Base-by-base conservation (phyloP, 2,329 filamentous ascomycete species). In the Aspergillus chevalieri region DNA sequence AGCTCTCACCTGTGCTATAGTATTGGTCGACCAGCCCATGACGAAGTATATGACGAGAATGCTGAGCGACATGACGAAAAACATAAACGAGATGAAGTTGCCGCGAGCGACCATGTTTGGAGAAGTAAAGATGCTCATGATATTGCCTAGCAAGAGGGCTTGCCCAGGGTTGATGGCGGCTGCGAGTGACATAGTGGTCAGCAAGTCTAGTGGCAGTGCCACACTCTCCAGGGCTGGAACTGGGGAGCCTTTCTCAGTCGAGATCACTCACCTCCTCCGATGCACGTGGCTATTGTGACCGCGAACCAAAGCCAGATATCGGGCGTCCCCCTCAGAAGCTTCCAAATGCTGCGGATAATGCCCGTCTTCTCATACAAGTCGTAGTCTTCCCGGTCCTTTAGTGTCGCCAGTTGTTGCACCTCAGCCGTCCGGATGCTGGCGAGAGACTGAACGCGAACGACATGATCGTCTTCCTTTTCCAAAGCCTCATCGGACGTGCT, bases 91-190 rank as follows among this genome's bases (percentile, higher is more conserved):
- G 59, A 67, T 74, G 52, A 75, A 74, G 49, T 75, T 69, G 3
- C 68, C 73, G 15, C 47, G 33, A 15, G n/a, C 33, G 6, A 36
- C 33, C 4, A 46, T 46, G n/a, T 49, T 28, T 3, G 30, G 10
- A 8, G 39, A 21, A 2, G 42, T 36, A 34, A 50, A 50, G 26
- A 50, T 12, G 6, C 36, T 28, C 26, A 50, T 47, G 5, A 50
- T 28, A 14, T 43, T 50, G 14, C 43, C 44, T 26, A 50, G 19
- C 2, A 50, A 30, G 17, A 46, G 24, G 12, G 47, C 47, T 58
- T 77, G 75, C 1, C 70, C 73, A 3, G 76, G 75, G 50, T 67
- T 76, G 0, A 72, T 71, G 24, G 68, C 71, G 36, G 74, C 73
- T 55, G 46, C 14, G 33, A 36, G 33, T 36, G 33, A 15, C 14